Base-by-base conservation (phyloP, 169 alveolate genomes). In the Plasmodium inui region DNA sequence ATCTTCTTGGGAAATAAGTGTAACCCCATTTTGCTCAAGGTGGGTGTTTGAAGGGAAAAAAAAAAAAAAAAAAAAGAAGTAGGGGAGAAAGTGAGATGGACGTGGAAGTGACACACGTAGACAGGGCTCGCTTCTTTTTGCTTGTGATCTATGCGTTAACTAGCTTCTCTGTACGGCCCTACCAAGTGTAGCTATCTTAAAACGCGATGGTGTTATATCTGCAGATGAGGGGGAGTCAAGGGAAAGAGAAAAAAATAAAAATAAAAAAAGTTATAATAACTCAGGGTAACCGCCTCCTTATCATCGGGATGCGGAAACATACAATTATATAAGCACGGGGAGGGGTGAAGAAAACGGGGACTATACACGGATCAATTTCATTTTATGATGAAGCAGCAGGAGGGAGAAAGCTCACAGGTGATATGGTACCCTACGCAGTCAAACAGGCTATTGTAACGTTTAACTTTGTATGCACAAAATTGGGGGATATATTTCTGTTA, bases 11-110 rank as follows among this genome's bases (percentile, higher is more conserved):
- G 93, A 86, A 86, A 55, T 30, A 86, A 19, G 70, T 86, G 85
- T 41, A 86, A 30, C 83, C 93, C 93, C 93, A 86, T 86, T 78
- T 86, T 86, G 93, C 76, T 86, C 46, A 74, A 50, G 26, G 67
- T 55, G 30, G 3, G n/a, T 26, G 22, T 30, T 82, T 82, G 41
- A 32, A 9, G 22, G 34, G 9, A 22, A 34, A 46, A 85, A 74
- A 50, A 50, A 72, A 84, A 84, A 5, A 73, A 55, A 74, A 80
- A 7, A 22, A 80, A 17, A 22, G 26, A 80, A 50, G 55, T 8
- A 14, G 57, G 19, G 5, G 22, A 12, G 55, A 6, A 50, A 17
- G 22, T 12, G 39, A 3, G 53, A 3, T 26, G 6, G 32, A 7
- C 14, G 7, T 79, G 76, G 72, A 39, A 1, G 30, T 28, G 30